Evolutionary conservation across 371 early-diverging fungal species (phyloP).

Genomic region (Entomophthora muscae): DNA sequence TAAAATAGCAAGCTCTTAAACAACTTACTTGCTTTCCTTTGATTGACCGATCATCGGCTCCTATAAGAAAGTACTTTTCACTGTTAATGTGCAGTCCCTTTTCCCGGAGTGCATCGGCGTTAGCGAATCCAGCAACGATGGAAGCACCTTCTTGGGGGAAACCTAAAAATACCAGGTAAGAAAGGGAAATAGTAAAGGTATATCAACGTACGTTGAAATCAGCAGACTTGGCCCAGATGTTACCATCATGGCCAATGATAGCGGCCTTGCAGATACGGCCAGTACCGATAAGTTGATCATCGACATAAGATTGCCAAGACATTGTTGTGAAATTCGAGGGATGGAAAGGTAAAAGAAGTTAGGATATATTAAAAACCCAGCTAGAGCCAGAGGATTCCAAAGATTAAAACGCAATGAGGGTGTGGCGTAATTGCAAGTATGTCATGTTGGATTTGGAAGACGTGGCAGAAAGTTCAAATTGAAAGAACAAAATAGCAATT

Average conservation of each 20-base stretch:
- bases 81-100: conserved; percentile 46
- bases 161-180: conserved; percentile 21
- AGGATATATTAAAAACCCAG: too few relatives aligned
- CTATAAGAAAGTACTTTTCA: conserved; percentile 52
- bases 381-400: too few relatives aligned
- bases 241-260: conserved; percentile 64
- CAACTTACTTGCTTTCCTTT: conserved; percentile 59
- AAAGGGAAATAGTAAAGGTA: background rate
- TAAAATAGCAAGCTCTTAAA: too few relatives aligned
- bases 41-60: conserved; percentile 42
- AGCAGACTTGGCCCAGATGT: conserved; percentile 57
- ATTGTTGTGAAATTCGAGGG: conserved; percentile 13
- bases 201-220: conserved; percentile 36
- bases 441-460: too few relatives aligned
- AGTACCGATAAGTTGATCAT: conserved; percentile 57
- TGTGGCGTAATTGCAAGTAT: too few relatives aligned
- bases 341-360: background rate
- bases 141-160: conserved; percentile 29
- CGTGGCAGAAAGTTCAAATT: too few relatives aligned
- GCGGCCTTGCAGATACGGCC: conserved; percentile 49
- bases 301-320: conserved; percentile 83
- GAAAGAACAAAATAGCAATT: too few relatives aligned
- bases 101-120: conserved; percentile 33
- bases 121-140: conserved; percentile 39
- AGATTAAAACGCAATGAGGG: too few relatives aligned